phyloP scores from a whole-genome alignment of 768 basidiomycete species.

The Phallus indusiatus region DNA sequence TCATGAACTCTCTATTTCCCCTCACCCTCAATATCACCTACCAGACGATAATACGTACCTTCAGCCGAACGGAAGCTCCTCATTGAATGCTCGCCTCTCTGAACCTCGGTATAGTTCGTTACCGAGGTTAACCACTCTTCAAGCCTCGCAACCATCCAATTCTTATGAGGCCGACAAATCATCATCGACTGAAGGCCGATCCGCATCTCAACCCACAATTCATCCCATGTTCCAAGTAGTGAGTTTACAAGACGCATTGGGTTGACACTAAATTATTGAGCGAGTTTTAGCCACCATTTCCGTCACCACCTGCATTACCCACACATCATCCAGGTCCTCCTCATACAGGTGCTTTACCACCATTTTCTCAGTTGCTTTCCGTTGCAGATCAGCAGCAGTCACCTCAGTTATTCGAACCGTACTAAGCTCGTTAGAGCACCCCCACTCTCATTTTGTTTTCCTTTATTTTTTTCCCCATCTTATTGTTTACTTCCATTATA shows the following conservation, averaged over 20 bases:
- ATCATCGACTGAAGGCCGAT: slow-evolving; percentile 52
- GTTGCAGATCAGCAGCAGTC: slow-evolving; percentile 65
- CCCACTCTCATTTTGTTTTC: slow-evolving; percentile 14
- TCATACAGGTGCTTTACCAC: slow-evolving; percentile 47
- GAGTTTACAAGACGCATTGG: slow-evolving; percentile 27
- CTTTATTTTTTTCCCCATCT: slow-evolving; percentile 1
- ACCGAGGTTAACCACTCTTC: slow-evolving; percentile 24
- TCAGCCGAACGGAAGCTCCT: not conserved
- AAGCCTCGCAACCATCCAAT: slow-evolving; percentile 31
- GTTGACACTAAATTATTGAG: not conserved
- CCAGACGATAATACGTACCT: slow-evolving; percentile 4
- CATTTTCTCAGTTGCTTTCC: slow-evolving; percentile 75
- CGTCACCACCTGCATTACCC: slow-evolving; percentile 27
- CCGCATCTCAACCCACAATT: slow-evolving; percentile 56
- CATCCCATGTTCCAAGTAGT: slow-evolving; percentile 91
- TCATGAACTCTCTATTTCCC: slow-evolving; percentile 63
- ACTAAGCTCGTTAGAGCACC: slow-evolving; percentile 9
- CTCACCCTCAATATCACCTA: slow-evolving; percentile 18
- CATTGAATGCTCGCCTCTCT: slow-evolving; percentile 20
- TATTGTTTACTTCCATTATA: slow-evolving; percentile 16
- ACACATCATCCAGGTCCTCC: slow-evolving; percentile 26
- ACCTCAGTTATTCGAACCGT: slow-evolving; percentile 8
- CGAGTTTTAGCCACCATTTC: slow-evolving; percentile 43
- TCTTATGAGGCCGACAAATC: slow-evolving; percentile 38
- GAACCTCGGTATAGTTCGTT: slow-evolving; percentile 30